Evolutionary conservation across 495 filamentous ascomycete genomes (phyloP), one percentile per base, ranked within the genome.

Genomic region (Penicillium desertorum): DNA sequence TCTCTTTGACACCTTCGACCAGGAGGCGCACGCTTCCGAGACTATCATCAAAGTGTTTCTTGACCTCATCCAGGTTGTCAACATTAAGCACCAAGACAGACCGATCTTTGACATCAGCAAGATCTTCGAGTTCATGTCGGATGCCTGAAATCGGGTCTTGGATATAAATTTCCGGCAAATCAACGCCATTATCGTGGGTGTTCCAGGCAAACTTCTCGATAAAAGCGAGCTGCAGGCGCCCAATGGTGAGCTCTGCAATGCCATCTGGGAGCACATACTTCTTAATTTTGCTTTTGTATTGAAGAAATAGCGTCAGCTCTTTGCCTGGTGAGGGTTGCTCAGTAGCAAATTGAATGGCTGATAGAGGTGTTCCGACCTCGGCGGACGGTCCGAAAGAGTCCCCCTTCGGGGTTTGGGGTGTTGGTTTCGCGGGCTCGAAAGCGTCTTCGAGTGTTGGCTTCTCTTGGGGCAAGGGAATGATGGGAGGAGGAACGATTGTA

Each of bases 131-230:
- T 69, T 98, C 94, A 69, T 99, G 91, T 20, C 94, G 89, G 23
- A 97, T 89, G 5, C 94, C 95, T 9, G 92, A 96, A 11, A 96
- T 81, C 6, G 93, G 86, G 70, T 98, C 94, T 71, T 98, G 95
- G 39, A 98, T 92, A 70, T 98, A 96, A 29, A 98, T 96, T 63
- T 98, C 94, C 0, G 94, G 94, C 29, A 98, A 77, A 64, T 98
- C 94, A 12, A 84, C 86, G 22, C 95, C 94, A 67, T 98, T 93
- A 63, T 86, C 89, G 61, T 96, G 93, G 1, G 92, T 96, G 62
- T 94, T 97, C 91, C 96, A 98, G 7, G 92, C 91, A 64, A 98
- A 98, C 64, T 97, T 98, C 61, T 98, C 95, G 62, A 98, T 98
- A 70, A 98, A 98, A n/a, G 93, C 92, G 32, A 98, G 81, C 66